phyloP scores from a whole-genome alignment of 805 yeast species.

The Pichia californica region DNA sequence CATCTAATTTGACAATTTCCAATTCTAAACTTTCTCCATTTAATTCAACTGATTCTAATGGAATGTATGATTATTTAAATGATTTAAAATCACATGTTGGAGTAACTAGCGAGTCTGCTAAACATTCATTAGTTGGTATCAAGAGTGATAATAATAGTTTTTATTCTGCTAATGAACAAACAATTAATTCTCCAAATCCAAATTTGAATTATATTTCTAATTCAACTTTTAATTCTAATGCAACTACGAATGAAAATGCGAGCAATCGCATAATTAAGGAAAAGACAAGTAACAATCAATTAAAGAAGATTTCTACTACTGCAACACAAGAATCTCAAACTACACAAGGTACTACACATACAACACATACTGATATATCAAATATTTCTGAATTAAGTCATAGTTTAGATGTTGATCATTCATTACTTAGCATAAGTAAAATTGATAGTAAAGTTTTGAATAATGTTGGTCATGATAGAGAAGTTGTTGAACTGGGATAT shows the following conservation, averaged over 20 bases:
- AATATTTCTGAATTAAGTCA: neutral
- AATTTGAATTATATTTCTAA: too few species aligned
- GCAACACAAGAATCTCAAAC: neutral
- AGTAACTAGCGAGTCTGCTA: neutral
- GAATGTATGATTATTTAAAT: neutral
- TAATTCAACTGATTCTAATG: neutral
- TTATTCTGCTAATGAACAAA: neutral
- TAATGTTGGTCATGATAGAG: neutral
- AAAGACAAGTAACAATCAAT: neutral
- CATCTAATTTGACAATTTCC: neutral
- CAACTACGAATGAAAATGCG: neutral
- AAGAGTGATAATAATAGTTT: neutral
- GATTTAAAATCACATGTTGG: too few species aligned
- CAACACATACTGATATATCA: neutral
- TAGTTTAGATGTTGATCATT: neutral
- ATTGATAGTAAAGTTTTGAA: neutral
- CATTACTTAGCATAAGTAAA: neutral
- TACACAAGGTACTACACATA: neutral
- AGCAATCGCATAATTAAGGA: constrained; percentile 8
- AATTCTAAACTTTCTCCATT: neutral
- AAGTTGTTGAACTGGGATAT: constrained; percentile 31
- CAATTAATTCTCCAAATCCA: too few species aligned
- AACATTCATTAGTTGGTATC: neutral
- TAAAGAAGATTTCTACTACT: neutral
- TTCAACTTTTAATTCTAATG: too few species aligned